Conservation (phyloP, 768 basidiomycete genomes). For the Tulasnella sp. region DNA sequence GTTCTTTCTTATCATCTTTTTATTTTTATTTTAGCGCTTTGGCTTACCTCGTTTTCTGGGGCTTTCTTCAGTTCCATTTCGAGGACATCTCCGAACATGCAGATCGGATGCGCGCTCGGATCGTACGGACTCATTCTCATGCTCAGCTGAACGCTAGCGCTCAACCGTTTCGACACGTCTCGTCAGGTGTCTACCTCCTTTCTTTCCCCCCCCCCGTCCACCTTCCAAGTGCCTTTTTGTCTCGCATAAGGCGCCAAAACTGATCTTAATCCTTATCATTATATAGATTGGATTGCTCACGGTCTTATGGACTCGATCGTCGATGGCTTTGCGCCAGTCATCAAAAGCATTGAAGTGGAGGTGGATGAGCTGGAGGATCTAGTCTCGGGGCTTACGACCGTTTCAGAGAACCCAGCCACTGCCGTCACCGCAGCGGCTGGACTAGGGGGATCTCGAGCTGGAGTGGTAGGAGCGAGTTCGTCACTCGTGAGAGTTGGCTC, state of each 20-base stretch:
- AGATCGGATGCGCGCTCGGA: slow-evolving; percentile 58
- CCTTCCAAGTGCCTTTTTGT: too few species aligned
- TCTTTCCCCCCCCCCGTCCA: background rate
- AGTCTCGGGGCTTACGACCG: slow-evolving; percentile 27
- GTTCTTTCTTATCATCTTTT: too few species aligned
- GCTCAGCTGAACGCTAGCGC: too few species aligned
- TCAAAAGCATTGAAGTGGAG: slow-evolving; percentile 71
- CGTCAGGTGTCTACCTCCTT: too few species aligned
- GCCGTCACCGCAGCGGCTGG: too few species aligned
- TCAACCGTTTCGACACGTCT: too few species aligned
- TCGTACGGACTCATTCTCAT: slow-evolving; percentile 36
- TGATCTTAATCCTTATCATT: background rate
- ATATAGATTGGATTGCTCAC: slow-evolving; percentile 85
- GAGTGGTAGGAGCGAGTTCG: too few species aligned
- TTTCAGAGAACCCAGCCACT: too few species aligned
- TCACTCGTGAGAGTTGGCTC: too few species aligned
- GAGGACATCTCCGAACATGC: slow-evolving; percentile 82
- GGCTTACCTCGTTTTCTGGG: background rate
- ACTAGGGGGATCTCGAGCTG: too few species aligned
- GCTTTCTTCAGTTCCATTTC: slow-evolving; percentile 63
- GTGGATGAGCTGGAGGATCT: slow-evolving; percentile 65
- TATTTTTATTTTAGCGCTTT: background rate
- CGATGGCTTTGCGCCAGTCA: slow-evolving; percentile 81
- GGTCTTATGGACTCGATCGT: slow-evolving; percentile 87
- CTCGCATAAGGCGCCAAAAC: background rate